Percentiles rank a stretch among this genome's conserved stretches.
These are phyloP conservation scores for Parachaetomium inaequale DNA, from an alignment of 495 filamentous ascomycete genomes.

Conservation along the genomic window DNA sequence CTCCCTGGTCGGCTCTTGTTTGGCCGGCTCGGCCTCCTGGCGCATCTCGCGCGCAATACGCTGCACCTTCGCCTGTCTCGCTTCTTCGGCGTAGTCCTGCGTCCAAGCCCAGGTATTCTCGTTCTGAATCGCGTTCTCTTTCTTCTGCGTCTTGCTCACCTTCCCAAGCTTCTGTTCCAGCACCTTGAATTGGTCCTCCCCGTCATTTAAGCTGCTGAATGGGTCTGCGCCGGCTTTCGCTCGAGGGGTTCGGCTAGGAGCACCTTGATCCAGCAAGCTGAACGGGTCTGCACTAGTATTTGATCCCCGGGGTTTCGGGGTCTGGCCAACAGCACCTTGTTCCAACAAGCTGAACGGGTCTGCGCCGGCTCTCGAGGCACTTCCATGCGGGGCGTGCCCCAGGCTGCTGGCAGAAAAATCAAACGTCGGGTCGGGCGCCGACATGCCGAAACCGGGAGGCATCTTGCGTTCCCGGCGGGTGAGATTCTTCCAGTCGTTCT, in stretches of 20 bases:
- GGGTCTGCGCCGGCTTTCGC: too few species aligned
- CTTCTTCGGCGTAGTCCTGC: conserved; percentile 4
- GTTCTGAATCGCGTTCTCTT: neutral
- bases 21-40: neutral
- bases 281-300: neutral
- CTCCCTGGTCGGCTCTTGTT: neutral
- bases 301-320: too few species aligned
- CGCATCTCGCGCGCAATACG: neutral
- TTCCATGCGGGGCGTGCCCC: neutral
- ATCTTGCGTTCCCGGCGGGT: neutral
- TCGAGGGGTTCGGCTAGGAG: neutral
- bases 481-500: conserved; percentile 13
- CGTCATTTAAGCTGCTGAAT: neutral
- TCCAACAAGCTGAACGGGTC: neutral
- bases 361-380: neutral
- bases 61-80: neutral
- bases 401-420: too few species aligned
- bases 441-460: neutral
- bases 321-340: neutral
- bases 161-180: neutral
- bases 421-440: neutral
- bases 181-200: neutral
- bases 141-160: neutral
- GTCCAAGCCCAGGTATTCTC: conserved; percentile 16
- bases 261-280: neutral